Conservation (phyloP, 495 filamentous ascomycete species). For the Ramalina peruviana region DNA sequence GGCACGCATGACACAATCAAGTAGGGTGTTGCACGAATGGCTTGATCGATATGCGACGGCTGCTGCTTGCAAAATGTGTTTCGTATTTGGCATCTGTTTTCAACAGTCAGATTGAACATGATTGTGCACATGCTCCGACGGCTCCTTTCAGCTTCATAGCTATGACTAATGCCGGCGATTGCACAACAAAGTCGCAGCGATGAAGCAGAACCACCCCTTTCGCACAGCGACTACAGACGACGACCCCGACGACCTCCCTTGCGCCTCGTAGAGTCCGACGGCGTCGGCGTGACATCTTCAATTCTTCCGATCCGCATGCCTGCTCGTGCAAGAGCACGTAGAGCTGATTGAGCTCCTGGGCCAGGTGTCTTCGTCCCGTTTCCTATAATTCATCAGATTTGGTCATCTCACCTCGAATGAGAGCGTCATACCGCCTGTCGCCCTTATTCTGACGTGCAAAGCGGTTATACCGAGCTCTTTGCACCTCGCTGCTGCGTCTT, state of each 20-base stretch:
- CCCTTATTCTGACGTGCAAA: slow-evolving; percentile 99
- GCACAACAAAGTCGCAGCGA: too few species aligned
- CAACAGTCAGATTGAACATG: too few species aligned
- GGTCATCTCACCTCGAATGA: not conserved
- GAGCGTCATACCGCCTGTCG: slow-evolving; percentile 65
- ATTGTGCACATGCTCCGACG: too few species aligned
- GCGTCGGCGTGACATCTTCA: slow-evolving; percentile 97
- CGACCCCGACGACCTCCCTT: slow-evolving; percentile 99
- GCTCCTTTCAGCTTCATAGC: too few species aligned
- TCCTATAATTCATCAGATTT: slow-evolving; percentile 31
- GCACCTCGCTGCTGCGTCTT: slow-evolving; percentile 84
- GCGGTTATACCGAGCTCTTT: slow-evolving; percentile 99
- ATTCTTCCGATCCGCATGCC: slow-evolving; percentile 99
- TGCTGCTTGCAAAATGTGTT: too few species aligned
- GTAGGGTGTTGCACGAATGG: too few species aligned
- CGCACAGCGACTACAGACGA: slow-evolving; percentile 58
- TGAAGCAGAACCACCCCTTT: slow-evolving; percentile 4
- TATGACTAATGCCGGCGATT: too few species aligned
- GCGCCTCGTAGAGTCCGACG: slow-evolving; percentile 94
- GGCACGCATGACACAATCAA: too few species aligned
- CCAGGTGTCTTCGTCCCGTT: slow-evolving; percentile 99
- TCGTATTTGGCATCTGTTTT: too few species aligned
- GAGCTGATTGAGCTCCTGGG: slow-evolving; percentile 95
- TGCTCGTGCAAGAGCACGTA: slow-evolving; percentile 93
- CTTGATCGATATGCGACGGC: too few species aligned